phyloP scores from a whole-genome alignment of 805 yeast species.

The Candida sithepensis region DNA sequence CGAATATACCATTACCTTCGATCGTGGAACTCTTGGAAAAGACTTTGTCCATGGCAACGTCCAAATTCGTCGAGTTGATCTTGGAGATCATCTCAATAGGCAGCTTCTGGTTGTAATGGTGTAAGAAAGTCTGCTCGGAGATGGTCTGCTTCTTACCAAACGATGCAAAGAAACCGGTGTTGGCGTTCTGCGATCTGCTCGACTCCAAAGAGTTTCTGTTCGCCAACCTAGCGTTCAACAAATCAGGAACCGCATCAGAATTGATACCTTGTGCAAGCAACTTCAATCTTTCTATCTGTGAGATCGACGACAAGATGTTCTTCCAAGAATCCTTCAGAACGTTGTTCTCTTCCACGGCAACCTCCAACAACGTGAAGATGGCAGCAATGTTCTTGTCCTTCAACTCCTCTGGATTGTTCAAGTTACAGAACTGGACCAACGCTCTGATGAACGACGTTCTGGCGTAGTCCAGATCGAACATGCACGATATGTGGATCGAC shows the following conservation, averaged over 20 bases:
- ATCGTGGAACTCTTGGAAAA: slow-evolving; percentile 79
- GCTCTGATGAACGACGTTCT: slow-evolving; percentile 88
- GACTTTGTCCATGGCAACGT: slow-evolving; percentile 80
- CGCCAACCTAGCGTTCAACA: slow-evolving; percentile 68
- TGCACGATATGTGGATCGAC: slow-evolving; percentile 78
- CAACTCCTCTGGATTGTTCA: slow-evolving; percentile 76
- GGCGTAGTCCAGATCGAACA: slow-evolving; percentile 80
- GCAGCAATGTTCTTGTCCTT: slow-evolving; percentile 79
- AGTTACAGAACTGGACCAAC: slow-evolving; percentile 77
- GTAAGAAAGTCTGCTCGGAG: slow-evolving; percentile 64
- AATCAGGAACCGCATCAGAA: slow-evolving; percentile 82
- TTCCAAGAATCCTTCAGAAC: slow-evolving; percentile 75
- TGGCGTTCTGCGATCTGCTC: slow-evolving; percentile 34
- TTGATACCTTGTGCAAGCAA: slow-evolving; percentile 84
- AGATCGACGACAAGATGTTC: slow-evolving; percentile 73
- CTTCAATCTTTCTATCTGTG: slow-evolving; percentile 89
- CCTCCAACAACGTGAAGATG: slow-evolving; percentile 63
- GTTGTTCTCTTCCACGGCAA: slow-evolving; percentile 80
- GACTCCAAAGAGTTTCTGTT: slow-evolving; percentile 54
- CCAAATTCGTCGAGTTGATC: slow-evolving; percentile 63
- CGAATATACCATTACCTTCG: slow-evolving; percentile 79
- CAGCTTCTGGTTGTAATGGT: slow-evolving; percentile 68
- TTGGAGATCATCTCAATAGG: slow-evolving; percentile 53
- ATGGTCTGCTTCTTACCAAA: slow-evolving; percentile 51
- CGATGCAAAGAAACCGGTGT: slow-evolving; percentile 47